Conservation (phyloP, 257 asterid genomes). For the Fraxinus americana region DNA sequence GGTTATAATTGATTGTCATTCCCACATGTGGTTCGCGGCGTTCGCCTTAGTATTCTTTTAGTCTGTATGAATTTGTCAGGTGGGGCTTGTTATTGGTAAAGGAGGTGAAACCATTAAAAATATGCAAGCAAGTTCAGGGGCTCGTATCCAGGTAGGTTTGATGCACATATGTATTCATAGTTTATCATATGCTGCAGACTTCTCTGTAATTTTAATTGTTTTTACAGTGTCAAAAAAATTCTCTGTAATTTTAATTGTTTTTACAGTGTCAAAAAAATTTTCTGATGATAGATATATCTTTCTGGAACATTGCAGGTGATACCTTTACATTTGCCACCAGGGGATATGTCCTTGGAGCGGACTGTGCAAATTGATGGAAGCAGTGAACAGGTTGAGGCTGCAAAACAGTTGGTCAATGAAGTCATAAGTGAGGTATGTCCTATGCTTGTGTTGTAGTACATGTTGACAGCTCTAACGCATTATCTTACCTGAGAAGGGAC, state of each 20-base stretch:
- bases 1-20: not conserved
- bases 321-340: slow-evolving; percentile 95
- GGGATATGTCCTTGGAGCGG: slow-evolving; percentile 82
- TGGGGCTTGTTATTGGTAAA: slow-evolving; percentile 97
- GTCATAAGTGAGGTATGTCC: slow-evolving; percentile 89
- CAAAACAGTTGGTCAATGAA: slow-evolving; percentile 75
- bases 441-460: slow-evolving; percentile 23
- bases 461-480: not conserved
- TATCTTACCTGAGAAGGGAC: not conserved
- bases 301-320: slow-evolving; percentile 62
- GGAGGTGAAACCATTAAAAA: slow-evolving; percentile 94
- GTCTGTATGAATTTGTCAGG: slow-evolving; percentile 49
- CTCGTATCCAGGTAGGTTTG: slow-evolving; percentile 77
- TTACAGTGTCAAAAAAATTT: not conserved
- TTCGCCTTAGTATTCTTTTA: not conserved
- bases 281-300: not conserved
- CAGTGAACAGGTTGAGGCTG: slow-evolving; percentile 86
- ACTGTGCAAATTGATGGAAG: slow-evolving; percentile 91
- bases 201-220: not conserved
- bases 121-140: slow-evolving; percentile 90
- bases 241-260: not conserved
- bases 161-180: not conserved
- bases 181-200: not conserved
- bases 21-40: not conserved
- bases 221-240: not conserved